Evolutionary conservation across 2,329 filamentous ascomycete species (phyloP), one percentile per base, ranked within the genome.

Genomic region (Rutstroemia sydowiana): DNA sequence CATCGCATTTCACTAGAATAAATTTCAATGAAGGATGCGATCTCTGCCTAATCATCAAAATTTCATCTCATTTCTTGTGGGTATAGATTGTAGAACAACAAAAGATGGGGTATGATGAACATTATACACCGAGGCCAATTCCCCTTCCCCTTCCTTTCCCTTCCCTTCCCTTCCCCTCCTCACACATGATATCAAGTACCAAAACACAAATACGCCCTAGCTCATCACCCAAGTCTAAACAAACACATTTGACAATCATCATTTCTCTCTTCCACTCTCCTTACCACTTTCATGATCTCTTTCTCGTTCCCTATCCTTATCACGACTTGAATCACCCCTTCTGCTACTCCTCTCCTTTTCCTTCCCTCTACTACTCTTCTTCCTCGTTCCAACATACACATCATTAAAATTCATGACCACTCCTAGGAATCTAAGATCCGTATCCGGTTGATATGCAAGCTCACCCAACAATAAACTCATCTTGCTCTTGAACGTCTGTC

Each of bases 331-430:
- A 8, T 39, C 16, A 9, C 36, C 36, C 36, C 13, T 39, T 39
- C 36, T 39, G n/a, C n/a, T n/a, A n/a, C 40, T 30, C 26, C 41
- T 31, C 23, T 28, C 41, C 56, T 52, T 55, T 16, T 43, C 51
- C 13, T 46, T 49, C 31, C 57, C 56, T 37, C 49, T 56, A 28
- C 37, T 52, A 26, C 41, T 55, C 14, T 63, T 82, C 66, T 84
- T 79, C 62, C 83, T 76, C 41, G 84, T 79, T 13, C 88, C 87
- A 69, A 88, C 81, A 69, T 97, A 97, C 23, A 95, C 87, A 67
- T 97, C 92, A 70, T 98, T 98, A 70, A 97, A 98, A 71, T 97
- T 98, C 89, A 98, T 97, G 37, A 93, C 88, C 43, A 97, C 90
- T 36, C 89, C 93, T 59, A 98, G 72, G 74, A 97, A 97, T 50